Base-by-base conservation (phyloP, 331 rosid genomes). In the Quercus phellos region DNA sequence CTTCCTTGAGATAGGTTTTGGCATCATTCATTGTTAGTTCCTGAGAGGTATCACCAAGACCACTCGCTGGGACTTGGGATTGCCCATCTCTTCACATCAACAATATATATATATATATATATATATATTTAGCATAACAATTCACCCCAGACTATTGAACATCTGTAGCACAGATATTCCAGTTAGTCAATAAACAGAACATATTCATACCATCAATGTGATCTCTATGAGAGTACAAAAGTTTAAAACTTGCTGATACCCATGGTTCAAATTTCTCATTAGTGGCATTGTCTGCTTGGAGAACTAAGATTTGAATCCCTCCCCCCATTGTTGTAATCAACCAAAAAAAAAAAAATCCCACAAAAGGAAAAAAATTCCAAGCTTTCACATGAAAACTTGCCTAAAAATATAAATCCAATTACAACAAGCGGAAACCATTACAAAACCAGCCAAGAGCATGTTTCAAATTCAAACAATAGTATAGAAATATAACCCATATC, bases 11-110 rank as follows among this genome's bases (percentile, higher is more conserved):
- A 77, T 92, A 92, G 24, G 94, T 87, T 71, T 90, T 82, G 26
- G 97, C 94, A 75, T 90, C 97, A 84, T 82, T 85, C 26, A 96
- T 90, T n/a, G 97, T 92, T 78, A 92, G 79, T 75, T 90, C 89
- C 84, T 87, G 96, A 27, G 94, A 86, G 38, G 88, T 76, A 75
- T 72, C 73, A 29, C 59, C 63, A 2, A 35, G 55, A 18, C 79
- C 92, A 14, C 55, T 82, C 55, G 82, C 93, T n/a, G 90, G 89
- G 30, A 82, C 67, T 79, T 87, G 94, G 51, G 86, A 70, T 72
- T 88, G 96, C 77, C 92, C 93, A 70, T 87, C 81, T 79, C 94
- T 90, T 84, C 86, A 76, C 18, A 78, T 55, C 80, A 77, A 76
- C n/a, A 81, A 82, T 5, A 30, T n/a, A 35, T 6, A 35, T 43